Percentiles rank a stretch among this genome's conserved stretches.
Evolutionary conservation across 331 rosid genomes (phyloP).

Genomic region (Prunus yedoensis): DNA sequence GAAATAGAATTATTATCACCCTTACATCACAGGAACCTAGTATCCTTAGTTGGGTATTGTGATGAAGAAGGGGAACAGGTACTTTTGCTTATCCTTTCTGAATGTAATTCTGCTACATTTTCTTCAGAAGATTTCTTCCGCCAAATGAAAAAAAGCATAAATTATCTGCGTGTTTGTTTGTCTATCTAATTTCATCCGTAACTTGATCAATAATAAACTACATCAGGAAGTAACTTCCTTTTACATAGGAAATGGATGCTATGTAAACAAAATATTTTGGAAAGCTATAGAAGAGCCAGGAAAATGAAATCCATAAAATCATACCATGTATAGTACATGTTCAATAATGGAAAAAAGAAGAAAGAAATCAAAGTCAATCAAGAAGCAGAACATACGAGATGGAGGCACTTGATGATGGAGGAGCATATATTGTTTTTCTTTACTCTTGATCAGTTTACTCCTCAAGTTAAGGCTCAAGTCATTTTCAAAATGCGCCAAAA

Average conservation of each 20-base stretch:
- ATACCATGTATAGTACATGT: not conserved
- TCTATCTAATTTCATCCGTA: not conserved
- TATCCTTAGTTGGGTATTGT: constrained; percentile 81
- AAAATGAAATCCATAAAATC: not conserved
- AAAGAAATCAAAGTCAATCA: not conserved
- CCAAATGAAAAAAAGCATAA: not conserved
- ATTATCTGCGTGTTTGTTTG: not conserved
- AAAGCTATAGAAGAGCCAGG: not conserved
- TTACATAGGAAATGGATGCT: not conserved
- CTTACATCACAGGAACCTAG: constrained; percentile 91
- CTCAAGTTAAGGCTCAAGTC: not conserved
- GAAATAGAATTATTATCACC: constrained; percentile 86
- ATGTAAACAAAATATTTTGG: not conserved
- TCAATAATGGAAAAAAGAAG: not conserved
- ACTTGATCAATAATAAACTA: not conserved
- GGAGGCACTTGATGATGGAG: not conserved
- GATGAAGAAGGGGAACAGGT: constrained; percentile 96
- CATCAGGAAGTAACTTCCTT: constrained; percentile 1
- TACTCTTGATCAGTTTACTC: not conserved
- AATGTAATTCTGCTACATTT: not conserved
- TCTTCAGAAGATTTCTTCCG: not conserved
- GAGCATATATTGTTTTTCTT: no score
- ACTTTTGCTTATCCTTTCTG: constrained; percentile 10
- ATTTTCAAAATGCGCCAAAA: not conserved
- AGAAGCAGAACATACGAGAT: not conserved